Conservation (phyloP, 1,284 basidiomycete species). For the Moniliophthora roreri region DNA sequence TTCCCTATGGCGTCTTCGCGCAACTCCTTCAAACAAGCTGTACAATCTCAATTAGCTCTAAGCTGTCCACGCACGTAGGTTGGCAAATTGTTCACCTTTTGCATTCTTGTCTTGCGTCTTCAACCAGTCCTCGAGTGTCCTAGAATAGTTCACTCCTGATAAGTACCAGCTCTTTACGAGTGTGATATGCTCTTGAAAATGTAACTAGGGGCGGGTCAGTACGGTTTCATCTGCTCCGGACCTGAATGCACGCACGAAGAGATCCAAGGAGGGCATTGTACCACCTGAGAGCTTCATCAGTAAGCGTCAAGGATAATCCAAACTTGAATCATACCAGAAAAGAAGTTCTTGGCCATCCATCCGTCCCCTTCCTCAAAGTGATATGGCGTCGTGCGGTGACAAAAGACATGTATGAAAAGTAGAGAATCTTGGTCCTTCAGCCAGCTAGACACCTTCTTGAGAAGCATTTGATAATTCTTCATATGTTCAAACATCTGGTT, state of each 20-base stretch:
- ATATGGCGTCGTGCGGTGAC: conserved; percentile 67
- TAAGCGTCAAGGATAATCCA: conserved; percentile 11
- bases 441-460: conserved; percentile 72
- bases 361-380: conserved; percentile 75
- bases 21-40: conserved; percentile 52
- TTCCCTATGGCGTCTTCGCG: conserved; percentile 48
- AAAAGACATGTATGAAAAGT: conserved; percentile 79
- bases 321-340: conserved; percentile 47
- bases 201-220: conserved; percentile 37
- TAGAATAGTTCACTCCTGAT: conserved; percentile 67
- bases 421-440: conserved; percentile 53
- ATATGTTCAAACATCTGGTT: conserved; percentile 80
- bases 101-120: conserved; percentile 56
- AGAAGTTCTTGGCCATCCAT: conserved; percentile 82
- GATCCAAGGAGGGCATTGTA: conserved; percentile 69
- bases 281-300: conserved; percentile 40
- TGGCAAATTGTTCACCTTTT: conserved; percentile 26
- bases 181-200: conserved; percentile 70
- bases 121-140: conserved; percentile 73
- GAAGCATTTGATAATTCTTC: conserved; percentile 73
- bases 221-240: background rate
- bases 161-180: conserved; percentile 65
- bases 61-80: background rate
- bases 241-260: conserved; percentile 43
- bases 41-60: conserved; percentile 15